Base-by-base conservation (phyloP, 305 asterid species). In the Withania somnifera region DNA sequence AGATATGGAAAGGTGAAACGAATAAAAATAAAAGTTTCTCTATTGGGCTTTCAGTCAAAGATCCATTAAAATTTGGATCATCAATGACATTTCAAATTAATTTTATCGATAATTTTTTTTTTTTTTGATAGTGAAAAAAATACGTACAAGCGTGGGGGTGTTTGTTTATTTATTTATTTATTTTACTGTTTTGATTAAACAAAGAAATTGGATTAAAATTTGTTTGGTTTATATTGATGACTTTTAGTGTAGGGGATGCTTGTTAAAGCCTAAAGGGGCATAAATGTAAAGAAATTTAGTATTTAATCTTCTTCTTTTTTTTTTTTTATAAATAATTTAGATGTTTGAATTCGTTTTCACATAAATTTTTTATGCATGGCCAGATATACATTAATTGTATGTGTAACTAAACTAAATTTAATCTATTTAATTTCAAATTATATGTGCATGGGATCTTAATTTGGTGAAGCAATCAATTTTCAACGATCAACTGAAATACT, bases 1-100 rank as follows among this genome's bases (percentile, higher is more conserved):
- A 51, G 85, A 87, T 22, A 90, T 92, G 36, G 89, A 88, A 86
- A 89, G 87, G 86, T 91, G 86, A 84, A n/a, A 24, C 13, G 2
- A 1, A 11, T 15, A 15, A 30, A 28, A n/a, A 28, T 3, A 6
- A 0, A 7, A 3, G 28, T 14, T 14, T 61, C 0, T 63, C 3
- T 0, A 15, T 15, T 0, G 7, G 7, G 30, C 71, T 63, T 61
- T 10, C 6, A 3, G 0, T 11, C 5, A 10, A 10, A 7, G 20
- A 20, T 56, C 2, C 14, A 3, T 57, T 57, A 8, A 4, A 22
- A 11, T 58, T 58, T 22, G 1, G 11, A 1, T 2, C 10, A 0
- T 30, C 0, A 2, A 15, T 60, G 1, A 15, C 1, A 60, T 28
- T 60, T 13, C 1, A 9, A 11, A 1, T 60, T 24, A 1, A 15